Conservation (phyloP, 2,329 filamentous ascomycete genomes). For the Leptographium galeiforme region DNA sequence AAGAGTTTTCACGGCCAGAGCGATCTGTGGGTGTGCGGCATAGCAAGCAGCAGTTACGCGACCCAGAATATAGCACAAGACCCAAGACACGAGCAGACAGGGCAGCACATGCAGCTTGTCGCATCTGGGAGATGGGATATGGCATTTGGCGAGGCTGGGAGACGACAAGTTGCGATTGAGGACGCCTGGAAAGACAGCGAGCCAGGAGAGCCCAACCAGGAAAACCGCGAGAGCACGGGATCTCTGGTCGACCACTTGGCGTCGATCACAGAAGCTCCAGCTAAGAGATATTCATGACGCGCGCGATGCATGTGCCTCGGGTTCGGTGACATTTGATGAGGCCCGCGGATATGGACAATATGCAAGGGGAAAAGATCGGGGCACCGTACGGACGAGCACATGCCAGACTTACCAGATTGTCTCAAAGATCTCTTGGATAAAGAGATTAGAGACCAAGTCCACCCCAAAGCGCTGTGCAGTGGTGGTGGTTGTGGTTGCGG, state of each 20-base stretch:
- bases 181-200: background rate
- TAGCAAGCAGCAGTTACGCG: background rate
- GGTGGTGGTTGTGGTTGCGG: background rate
- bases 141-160: conserved; percentile 11
- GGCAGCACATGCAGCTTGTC: conserved; percentile 6
- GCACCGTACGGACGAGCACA: background rate
- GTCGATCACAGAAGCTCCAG: background rate
- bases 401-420: background rate
- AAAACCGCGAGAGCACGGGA: background rate
- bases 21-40: background rate
- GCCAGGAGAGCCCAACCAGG: background rate
- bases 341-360: background rate
- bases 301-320: conserved; percentile 7
- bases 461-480: background rate
- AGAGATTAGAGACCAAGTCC: background rate
- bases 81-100: background rate
- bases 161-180: conserved; percentile 10
- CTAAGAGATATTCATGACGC: conserved; percentile 1
- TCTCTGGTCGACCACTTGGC: background rate
- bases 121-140: conserved; percentile 7
- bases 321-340: conserved; percentile 7
- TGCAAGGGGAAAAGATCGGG: background rate
- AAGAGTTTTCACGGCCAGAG: conserved; percentile 13
- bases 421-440: background rate
- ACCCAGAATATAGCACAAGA: background rate